phyloP scores from a whole-genome alignment of 208 protist genomes.

The Trypanosoma boissoni region DNA sequence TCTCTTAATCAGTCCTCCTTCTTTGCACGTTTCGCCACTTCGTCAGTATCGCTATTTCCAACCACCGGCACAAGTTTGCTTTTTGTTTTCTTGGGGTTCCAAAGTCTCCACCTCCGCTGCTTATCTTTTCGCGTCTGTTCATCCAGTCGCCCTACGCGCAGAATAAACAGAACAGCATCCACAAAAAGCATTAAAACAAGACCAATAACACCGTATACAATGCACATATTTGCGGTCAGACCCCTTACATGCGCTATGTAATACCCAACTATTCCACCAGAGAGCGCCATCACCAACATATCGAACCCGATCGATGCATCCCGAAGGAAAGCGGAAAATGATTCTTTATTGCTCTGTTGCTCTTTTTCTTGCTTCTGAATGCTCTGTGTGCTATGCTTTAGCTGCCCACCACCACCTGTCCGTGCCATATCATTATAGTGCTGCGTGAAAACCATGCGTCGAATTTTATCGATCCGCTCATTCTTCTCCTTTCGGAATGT shows the following conservation, averaged over 20 bases:
- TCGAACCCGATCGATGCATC: constrained; percentile 69
- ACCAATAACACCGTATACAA: constrained; percentile 55
- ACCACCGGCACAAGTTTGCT: neutral
- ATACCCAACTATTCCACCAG: constrained; percentile 63
- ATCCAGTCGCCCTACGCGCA: constrained; percentile 55
- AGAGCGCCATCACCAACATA: constrained; percentile 70
- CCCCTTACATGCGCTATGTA: constrained; percentile 64
- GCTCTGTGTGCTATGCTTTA: neutral
- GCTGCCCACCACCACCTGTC: neutral
- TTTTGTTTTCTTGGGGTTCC: neutral
- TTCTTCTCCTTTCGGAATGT: constrained; percentile 57
- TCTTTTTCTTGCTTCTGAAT: neutral
- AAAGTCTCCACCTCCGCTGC: neutral
- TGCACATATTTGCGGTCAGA: constrained; percentile 37
- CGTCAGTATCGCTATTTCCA: neutral
- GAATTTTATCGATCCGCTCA: constrained; percentile 60
- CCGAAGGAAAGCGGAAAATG: constrained; percentile 50
- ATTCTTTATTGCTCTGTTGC: constrained; percentile 20
- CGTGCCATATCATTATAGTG: constrained; percentile 33
- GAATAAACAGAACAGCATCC: constrained; percentile 62
- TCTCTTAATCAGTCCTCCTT: constrained; percentile 12
- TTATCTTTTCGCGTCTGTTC: constrained; percentile 35
- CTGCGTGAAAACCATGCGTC: constrained; percentile 39
- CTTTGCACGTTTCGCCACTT: constrained; percentile 7
- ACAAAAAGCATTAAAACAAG: constrained; percentile 71